Percentiles rank a stretch among this genome's conserved stretches.
Conservation (phyloP, 257 asterid genomes). For the Forsythia suspensa region DNA sequence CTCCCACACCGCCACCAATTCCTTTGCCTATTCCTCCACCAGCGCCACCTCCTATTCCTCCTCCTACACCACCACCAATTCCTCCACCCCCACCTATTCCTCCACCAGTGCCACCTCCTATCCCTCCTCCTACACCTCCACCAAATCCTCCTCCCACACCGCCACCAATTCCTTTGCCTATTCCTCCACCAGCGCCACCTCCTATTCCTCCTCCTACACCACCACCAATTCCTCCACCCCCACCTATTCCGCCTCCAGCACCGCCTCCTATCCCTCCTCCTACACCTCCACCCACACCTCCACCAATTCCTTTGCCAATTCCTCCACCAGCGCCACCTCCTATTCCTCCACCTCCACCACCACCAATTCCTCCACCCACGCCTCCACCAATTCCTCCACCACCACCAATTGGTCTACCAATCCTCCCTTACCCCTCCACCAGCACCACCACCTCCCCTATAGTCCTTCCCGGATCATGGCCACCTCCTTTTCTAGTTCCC, state of each 20-base stretch:
- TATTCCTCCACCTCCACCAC: conserved; percentile 6
- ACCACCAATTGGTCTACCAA: neutral
- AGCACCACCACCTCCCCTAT: conserved; percentile 16
- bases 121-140: conserved; percentile 13
- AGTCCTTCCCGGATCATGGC: neutral
- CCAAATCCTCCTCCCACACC: conserved; percentile 8
- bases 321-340: conserved; percentile 22
- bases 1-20: neutral
- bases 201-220: conserved; percentile 8
- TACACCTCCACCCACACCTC: conserved; percentile 25
- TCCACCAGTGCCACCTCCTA: conserved; percentile 10
- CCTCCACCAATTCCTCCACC: conserved; percentile 13
- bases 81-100: conserved; percentile 18
- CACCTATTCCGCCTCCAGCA: too few species aligned
- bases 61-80: neutral
- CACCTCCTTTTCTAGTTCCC: conserved; percentile 16
- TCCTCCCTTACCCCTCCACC: neutral
- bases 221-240: conserved; percentile 21
- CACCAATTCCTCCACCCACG: neutral
- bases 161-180: neutral
- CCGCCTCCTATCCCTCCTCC: conserved; percentile 28
- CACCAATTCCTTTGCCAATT: conserved; percentile 1
- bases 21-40: neutral
- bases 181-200: conserved; percentile 6
- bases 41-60: neutral